Evolutionary conservation across 371 early-diverging fungal genomes (phyloP), one percentile per base, ranked within the genome.

Genomic region (Sporodiniella umbellata): DNA sequence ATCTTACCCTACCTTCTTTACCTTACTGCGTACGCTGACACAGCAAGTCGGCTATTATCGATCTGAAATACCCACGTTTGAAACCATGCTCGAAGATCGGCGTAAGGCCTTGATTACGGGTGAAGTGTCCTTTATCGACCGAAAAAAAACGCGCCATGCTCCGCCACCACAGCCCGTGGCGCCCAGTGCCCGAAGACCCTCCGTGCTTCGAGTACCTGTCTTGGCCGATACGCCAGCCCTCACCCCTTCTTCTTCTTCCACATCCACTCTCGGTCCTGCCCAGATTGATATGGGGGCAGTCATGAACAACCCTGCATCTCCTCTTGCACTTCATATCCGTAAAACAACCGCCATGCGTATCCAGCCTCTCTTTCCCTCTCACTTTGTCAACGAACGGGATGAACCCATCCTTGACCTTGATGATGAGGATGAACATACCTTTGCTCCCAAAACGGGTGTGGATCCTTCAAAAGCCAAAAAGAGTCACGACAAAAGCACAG

Each of bases 1-100:
- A 49, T 75, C 78, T 0, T 83, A 78, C 50, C 86, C 86, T 2
- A 80, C 81, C 0, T 77, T 85, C 47, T 85, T 83, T 50, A 82
- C 84, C 1, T 58, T 85, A 39, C 65, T 85, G 33, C 79, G 71
- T 42, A 83, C 82, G 0, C 51, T 85, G 24, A 85, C 84, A 1
- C 79, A 85, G 43, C 84, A 85, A 51, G 77, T 85, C n/a, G 81
- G 79, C 42, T 85, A 73, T 48, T 85, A 85, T 61, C 78, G 86
- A 5, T 80, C 83, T 5, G 81, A 82, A 31, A 70, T 83, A 25
- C 73, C 74, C 22, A 56, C 54, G 1, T 85, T 85, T 62, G 83
- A 83, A 48, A 58, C 71, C 35, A 66, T 75, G 14, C 55, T 85
- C 23, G 66, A 80, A 22, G 80, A 85, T 33, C 78, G 86, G 24